These are phyloP conservation scores for Groenewaldozyma tartarivorans DNA, from an alignment of 805 yeast species.

Conservation along the genomic window DNA sequence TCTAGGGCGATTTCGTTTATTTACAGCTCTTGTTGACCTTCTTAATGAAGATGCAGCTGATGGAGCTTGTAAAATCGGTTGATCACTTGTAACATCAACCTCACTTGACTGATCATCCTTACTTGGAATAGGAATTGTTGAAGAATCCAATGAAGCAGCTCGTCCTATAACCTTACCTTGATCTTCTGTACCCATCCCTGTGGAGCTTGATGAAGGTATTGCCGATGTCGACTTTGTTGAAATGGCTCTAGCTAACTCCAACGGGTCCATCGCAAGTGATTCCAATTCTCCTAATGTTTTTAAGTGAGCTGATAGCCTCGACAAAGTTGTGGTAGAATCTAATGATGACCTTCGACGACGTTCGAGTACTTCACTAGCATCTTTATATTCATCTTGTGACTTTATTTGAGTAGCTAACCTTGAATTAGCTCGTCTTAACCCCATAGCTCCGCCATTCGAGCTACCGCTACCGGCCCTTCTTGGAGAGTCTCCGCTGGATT, in stretches of 20 bases:
- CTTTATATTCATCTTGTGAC: constrained; percentile 25
- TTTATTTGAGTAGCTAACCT: constrained; percentile 27
- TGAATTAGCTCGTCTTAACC: constrained; percentile 17
- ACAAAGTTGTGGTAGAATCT: constrained; percentile 12
- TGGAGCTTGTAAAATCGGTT: constrained; percentile 17
- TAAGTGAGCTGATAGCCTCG: constrained; percentile 51
- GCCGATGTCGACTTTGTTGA: constrained; percentile 26
- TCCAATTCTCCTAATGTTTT: constrained; percentile 62
- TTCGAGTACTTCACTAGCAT: constrained; percentile 27
- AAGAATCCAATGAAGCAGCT: not conserved
- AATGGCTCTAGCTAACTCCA: constrained; percentile 69
- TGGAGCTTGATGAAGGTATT: not conserved
- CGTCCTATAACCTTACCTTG: too few relatives aligned
- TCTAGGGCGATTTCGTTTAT: constrained; percentile 10
- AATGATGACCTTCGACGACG: constrained; percentile 13
- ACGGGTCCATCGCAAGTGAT: constrained; percentile 58
- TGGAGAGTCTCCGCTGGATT: too few relatives aligned
- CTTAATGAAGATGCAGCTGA: constrained; percentile 17
- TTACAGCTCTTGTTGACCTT: constrained; percentile 17
- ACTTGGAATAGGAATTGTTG: not conserved
- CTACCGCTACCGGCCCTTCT: not conserved
- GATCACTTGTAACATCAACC: constrained; percentile 9
- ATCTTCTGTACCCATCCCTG: not conserved
- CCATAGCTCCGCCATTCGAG: not conserved
- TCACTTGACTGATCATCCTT: not conserved